Percentiles rank a stretch among this genome's conserved stretches.
Evolutionary conservation across 306 rosid species (phyloP).

Genomic region (Acacia confusa): DNA sequence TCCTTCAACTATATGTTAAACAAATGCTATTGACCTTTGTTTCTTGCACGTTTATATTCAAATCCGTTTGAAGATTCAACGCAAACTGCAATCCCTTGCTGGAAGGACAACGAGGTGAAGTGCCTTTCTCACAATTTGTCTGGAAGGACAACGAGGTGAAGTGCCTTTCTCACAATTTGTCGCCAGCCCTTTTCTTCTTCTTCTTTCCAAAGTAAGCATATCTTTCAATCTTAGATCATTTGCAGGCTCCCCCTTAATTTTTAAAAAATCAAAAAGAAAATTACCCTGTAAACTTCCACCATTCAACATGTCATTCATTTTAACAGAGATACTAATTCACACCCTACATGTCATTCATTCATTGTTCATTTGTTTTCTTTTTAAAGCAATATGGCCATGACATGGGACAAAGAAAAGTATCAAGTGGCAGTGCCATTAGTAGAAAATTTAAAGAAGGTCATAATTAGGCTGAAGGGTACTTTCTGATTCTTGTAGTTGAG

Average conservation of each 20-base stretch:
- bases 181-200: neutral
- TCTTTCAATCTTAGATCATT: neutral
- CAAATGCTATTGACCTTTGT: neutral
- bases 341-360: neutral
- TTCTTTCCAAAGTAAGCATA: neutral
- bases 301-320: neutral
- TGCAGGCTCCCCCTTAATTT: neutral
- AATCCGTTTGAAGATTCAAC: constrained; percentile 47
- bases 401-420: neutral
- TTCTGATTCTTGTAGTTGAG: neutral
- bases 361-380: no score
- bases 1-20: neutral
- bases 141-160: no score
- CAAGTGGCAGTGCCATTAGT: neutral
- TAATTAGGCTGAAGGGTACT: no score
- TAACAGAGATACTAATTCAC: neutral
- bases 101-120: no score
- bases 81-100: constrained; percentile 42
- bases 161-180: no score
- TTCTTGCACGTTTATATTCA: constrained; percentile 2
- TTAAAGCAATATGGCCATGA: neutral
- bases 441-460: neutral
- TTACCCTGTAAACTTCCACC: neutral
- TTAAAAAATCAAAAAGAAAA: no score
- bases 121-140: no score